Evolutionary conservation across 2,329 filamentous ascomycete species (phyloP).

Genomic region (Aspergillus luchuensis): DNA sequence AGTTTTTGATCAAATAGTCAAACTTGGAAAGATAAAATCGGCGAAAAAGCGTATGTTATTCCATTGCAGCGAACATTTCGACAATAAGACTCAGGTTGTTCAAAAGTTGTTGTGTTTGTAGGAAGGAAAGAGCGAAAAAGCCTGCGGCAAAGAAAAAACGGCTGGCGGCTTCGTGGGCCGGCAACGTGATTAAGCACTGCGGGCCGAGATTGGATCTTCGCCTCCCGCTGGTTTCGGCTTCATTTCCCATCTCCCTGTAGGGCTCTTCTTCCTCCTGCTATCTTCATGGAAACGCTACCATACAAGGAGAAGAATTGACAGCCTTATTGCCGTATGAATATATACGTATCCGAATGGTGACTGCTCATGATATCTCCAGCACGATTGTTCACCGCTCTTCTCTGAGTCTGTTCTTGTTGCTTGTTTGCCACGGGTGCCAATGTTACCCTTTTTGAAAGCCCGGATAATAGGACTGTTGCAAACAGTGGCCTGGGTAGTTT

Average conservation of each 20-base stretch:
- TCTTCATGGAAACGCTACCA: too few species aligned
- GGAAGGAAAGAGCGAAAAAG: background rate
- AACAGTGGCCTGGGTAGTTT: conserved; percentile 65
- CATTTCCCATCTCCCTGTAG: too few species aligned
- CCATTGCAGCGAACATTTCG: conserved; percentile 16
- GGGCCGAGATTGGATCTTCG: background rate
- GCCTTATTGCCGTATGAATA: conserved; percentile 61
- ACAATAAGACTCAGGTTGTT: background rate
- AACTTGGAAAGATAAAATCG: conserved; percentile 1
- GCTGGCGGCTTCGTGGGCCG: background rate
- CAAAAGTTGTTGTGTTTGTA: background rate
- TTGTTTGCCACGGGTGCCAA: conserved; percentile 12
- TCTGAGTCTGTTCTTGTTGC: conserved; percentile 17
- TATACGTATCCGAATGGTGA: conserved; percentile 51
- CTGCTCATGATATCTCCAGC: conserved; percentile 66
- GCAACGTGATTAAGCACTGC: background rate
- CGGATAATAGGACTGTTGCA: conserved; percentile 62
- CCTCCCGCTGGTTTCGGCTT: background rate
- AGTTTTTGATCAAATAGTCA: background rate
- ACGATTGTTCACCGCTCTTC: conserved; percentile 49
- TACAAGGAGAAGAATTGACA: conserved; percentile 42
- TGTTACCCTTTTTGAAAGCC: conserved; percentile 25
- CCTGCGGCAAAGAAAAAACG: background rate
- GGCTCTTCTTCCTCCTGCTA: too few species aligned
- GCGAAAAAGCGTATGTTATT: conserved; percentile 22